Conservation (phyloP, 331 rosid species). For the Pyracantha coccinea region DNA sequence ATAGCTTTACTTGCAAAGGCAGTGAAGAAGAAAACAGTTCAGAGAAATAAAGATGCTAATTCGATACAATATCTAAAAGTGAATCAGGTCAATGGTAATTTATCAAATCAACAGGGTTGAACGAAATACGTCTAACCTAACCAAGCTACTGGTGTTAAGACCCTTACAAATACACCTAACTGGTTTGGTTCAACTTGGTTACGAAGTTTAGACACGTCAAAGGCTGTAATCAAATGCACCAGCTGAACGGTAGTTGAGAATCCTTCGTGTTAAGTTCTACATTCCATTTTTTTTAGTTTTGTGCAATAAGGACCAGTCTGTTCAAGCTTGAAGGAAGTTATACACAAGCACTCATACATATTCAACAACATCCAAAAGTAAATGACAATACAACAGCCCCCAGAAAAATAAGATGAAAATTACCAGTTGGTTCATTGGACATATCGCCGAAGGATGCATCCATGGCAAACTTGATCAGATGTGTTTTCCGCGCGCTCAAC, state of each 20-base stretch:
- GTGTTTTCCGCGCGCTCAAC: constrained; percentile 20
- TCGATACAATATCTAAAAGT: not conserved
- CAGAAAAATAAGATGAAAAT: constrained; percentile 10
- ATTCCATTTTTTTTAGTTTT: not conserved
- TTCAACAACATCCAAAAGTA: not conserved
- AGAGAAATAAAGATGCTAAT: not conserved
- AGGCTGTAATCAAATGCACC: not conserved
- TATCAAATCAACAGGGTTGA: not conserved
- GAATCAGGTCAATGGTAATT: not conserved
- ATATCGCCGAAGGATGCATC: constrained; percentile 79
- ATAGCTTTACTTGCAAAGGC: constrained; percentile 54
- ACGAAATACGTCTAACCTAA: not conserved
- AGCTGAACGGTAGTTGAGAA: not conserved
- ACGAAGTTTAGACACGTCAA: not conserved
- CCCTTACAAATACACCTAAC: not conserved
- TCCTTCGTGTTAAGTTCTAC: not conserved
- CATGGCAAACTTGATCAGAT: constrained; percentile 52
- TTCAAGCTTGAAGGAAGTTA: not conserved
- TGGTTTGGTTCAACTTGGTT: not conserved
- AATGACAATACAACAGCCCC: not conserved
- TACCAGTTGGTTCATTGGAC: constrained; percentile 66
- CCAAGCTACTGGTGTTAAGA: not conserved
- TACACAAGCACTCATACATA: not conserved
- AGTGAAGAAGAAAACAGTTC: constrained; percentile 8
- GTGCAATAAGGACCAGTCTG: not conserved